A percentile compares a stretch with the other conserved stretches of the same genome.
These are phyloP conservation scores for Neoboletus magnificus DNA, from an alignment of 768 basidiomycete species.

Conservation along the genomic window DNA sequence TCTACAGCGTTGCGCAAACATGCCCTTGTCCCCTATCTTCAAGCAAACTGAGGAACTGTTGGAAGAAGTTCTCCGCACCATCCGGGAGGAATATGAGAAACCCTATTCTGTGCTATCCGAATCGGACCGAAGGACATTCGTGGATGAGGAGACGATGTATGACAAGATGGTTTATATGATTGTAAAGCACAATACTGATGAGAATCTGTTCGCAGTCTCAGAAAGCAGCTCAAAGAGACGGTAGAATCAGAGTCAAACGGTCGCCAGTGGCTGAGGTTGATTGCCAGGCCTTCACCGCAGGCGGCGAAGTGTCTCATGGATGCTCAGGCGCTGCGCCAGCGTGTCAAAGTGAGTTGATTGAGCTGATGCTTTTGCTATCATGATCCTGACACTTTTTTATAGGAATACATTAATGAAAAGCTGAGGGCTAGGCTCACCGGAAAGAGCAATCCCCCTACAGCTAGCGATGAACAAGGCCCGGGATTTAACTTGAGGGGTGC, in stretches of 20 bases:
- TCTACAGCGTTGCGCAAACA: not conserved
- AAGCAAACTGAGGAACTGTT: not conserved
- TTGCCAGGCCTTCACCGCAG: constrained; percentile 9
- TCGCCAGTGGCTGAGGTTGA: not conserved
- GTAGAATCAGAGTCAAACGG: not conserved
- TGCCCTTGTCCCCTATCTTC: constrained; percentile 3
- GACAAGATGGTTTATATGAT: not conserved
- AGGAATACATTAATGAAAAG: constrained; percentile 6
- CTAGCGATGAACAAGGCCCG: not conserved
- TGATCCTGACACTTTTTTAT: not conserved
- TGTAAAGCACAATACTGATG: not conserved
- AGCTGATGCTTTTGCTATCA: not conserved
- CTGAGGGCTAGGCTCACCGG: not conserved
- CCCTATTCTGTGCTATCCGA: constrained; percentile 1
- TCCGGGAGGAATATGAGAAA: not conserved
- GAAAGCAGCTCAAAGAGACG: not conserved
- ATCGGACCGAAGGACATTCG: not conserved
- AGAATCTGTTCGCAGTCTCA: constrained; percentile 1
- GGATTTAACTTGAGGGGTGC: not conserved
- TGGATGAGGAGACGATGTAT: constrained; percentile 8
- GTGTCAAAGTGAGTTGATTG: constrained; percentile 3
- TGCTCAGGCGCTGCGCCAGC: constrained; percentile 1
- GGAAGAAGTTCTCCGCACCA: not conserved
- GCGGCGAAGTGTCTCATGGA: not conserved
- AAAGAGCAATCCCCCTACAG: not conserved